Conservation (phyloP, 139 green algal species). For the Tetradesmus obliquus region DNA sequence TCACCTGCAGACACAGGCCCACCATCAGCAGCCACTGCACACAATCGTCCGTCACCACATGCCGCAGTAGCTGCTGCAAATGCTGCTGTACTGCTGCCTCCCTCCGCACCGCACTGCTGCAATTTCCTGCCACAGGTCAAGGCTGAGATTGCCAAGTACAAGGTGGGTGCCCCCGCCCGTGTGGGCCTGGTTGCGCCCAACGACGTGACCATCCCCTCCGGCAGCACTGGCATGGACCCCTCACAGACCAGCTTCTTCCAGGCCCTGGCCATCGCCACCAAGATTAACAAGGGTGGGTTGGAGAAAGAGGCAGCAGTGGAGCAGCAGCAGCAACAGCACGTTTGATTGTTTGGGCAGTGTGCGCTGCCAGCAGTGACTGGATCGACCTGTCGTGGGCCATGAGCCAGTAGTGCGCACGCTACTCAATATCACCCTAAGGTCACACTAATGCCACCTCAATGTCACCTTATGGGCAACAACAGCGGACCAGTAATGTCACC, state of each 20-base stretch:
- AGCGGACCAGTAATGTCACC: too few relatives aligned
- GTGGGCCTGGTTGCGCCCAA: slow-evolving; percentile 92
- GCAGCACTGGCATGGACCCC: slow-evolving; percentile 97
- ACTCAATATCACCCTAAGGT: too few relatives aligned
- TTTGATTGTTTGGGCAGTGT: too few relatives aligned
- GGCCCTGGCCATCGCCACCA: slow-evolving; percentile 99
- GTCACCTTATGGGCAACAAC: too few relatives aligned
- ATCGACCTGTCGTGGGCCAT: too few relatives aligned
- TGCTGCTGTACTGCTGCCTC: not conserved
- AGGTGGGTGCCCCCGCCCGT: slow-evolving; percentile 92
- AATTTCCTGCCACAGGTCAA: slow-evolving; percentile 63
- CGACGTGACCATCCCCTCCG: slow-evolving; percentile 90
- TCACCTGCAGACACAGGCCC: not conserved
- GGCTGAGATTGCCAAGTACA: slow-evolving; percentile 88
- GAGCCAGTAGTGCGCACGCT: too few relatives aligned
- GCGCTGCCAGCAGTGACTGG: too few relatives aligned
- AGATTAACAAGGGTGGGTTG: slow-evolving; percentile 97
- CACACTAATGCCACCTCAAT: too few relatives aligned
- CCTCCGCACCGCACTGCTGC: not conserved
- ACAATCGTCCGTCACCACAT: not conserved
- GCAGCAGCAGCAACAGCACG: too few relatives aligned
- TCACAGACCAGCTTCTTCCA: slow-evolving; percentile 99
- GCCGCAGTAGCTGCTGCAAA: not conserved
- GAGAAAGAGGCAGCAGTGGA: too few relatives aligned
- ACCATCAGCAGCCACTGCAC: not conserved